Base-by-base conservation (phyloP, 2,329 filamentous ascomycete genomes). In the Dactylella cylindrospora region DNA sequence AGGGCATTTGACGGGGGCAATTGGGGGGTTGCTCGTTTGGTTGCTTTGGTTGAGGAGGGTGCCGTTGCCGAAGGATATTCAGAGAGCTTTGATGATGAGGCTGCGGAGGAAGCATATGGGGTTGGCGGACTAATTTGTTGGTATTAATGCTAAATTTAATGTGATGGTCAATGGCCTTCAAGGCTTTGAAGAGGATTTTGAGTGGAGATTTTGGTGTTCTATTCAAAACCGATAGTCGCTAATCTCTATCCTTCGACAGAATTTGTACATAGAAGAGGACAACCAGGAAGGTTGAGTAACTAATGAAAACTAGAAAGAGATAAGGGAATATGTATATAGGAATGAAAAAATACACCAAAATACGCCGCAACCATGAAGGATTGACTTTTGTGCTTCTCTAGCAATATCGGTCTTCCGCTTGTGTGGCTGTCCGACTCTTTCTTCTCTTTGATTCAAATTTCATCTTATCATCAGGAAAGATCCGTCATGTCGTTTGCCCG, bases 31-130 rank as follows among this genome's bases (percentile, higher is more conserved):
- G 19, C 3, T 50, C 7, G 29, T 62, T 25, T 62, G 57, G 57
- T 43, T 49, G n/a, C 7, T 45, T 5, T 62, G 57, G 57, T 36
- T 62, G 43, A 54, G 57, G 44, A 54, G 57, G 25, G 57, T 62
- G n/a, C 43, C 9, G 31, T 35, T 62, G 43, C 57, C 57, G 43
- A 28, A 31, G 12, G 49, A 50, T n/a, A 44, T 62, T 13, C 45
- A 53, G 36, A 41, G 57, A 20, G 49, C 53, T 31, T 49, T 62
- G 41, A 54, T 54, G 57, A 54, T 62, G 43, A 28, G 49, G 12
- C 10, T 54, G 57, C 41, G 57, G 25, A 53, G 57, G 35, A 49
- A 45, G 49, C 51, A 54, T 29, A 47, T 62, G 49, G 57, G 57
- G 5, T 36, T 60, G 53, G 46, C 10, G 44, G 20, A 40, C 20